A percentile compares a stretch with the other conserved stretches of the same genome.
phyloP scores from a whole-genome alignment of 192 early-diverging fungal genomes.

The Coemansia sp. region DNA sequence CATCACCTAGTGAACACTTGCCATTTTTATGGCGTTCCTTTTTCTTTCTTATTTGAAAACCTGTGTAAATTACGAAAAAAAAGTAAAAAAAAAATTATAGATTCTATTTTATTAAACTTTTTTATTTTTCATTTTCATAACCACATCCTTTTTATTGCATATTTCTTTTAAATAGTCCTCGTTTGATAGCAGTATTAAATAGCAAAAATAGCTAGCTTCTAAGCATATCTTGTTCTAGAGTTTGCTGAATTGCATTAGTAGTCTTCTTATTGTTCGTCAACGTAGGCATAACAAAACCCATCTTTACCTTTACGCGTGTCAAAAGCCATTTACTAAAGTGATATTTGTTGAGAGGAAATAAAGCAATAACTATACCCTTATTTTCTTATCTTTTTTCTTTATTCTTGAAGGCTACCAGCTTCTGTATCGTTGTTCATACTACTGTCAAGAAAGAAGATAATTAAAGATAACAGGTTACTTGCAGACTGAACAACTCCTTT shows the following conservation, averaged over 20 bases:
- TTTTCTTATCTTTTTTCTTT: not conserved
- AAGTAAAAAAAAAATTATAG: not conserved
- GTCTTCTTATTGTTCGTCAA: not conserved
- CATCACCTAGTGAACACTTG: not conserved
- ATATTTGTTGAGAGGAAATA: not conserved
- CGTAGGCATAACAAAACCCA: not conserved
- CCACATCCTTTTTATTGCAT: not conserved
- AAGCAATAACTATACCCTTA: too few species aligned
- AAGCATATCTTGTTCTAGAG: too few species aligned
- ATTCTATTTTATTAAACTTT: constrained; percentile 1
- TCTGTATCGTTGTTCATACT: too few species aligned
- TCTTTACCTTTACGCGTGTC: too few species aligned
- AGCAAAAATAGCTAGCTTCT: too few species aligned
- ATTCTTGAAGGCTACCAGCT: not conserved
- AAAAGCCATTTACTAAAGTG: not conserved
- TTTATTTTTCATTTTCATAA: not conserved
- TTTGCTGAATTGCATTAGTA: too few species aligned
- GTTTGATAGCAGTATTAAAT: not conserved
- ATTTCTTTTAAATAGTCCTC: not conserved
- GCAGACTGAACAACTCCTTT: too few species aligned
- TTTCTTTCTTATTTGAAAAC: not conserved
- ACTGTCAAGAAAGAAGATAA: too few species aligned
- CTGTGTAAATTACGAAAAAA: not conserved
- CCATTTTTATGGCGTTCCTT: constrained; percentile 1
- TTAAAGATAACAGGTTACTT: too few species aligned